Evolutionary conservation across 2,329 filamentous ascomycete species (phyloP).

Genomic region (Gnomoniopsis sp.): DNA sequence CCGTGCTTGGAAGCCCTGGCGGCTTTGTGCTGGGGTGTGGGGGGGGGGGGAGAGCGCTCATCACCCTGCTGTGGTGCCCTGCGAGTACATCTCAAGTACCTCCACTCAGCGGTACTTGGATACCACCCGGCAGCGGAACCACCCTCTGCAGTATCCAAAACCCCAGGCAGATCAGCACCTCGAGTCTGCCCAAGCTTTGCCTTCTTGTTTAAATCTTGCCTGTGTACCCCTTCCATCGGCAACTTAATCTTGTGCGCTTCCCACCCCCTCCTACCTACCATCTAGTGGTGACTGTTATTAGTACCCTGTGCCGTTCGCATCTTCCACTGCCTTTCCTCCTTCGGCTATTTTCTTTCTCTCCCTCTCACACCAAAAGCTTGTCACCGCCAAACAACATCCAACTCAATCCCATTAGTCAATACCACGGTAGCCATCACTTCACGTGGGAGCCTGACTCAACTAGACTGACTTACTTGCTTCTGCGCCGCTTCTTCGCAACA

Average conservation of each 20-base stretch:
- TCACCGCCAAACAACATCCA: neutral
- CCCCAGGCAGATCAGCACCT: constrained; percentile 16
- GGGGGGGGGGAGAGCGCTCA: neutral
- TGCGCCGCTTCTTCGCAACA: neutral
- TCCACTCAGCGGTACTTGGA: neutral
- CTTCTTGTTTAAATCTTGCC: constrained; percentile 16
- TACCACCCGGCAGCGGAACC: neutral
- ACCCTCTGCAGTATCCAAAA: constrained; percentile 1
- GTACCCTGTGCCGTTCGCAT: constrained; percentile 8
- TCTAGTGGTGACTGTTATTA: constrained; percentile 16
- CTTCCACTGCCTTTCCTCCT: neutral
- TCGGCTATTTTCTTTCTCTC: neutral
- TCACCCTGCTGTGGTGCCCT: neutral
- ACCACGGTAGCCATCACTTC: neutral
- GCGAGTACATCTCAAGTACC: constrained; percentile 7
- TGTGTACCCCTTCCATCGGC: constrained; percentile 12
- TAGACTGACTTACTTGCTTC: neutral
- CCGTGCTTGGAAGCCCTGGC: neutral
- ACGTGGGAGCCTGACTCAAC: constrained; percentile 7
- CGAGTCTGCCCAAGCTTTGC: constrained; percentile 15
- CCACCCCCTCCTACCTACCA: constrained; percentile 3
- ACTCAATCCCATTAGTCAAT: neutral
- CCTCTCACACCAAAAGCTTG: neutral
- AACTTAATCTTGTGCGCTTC: constrained; percentile 9
- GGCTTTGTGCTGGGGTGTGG: neutral